Evolutionary conservation across 768 basidiomycete genomes (phyloP), one percentile per base, ranked within the genome.

Genomic region (Dendrothele bispora): DNA sequence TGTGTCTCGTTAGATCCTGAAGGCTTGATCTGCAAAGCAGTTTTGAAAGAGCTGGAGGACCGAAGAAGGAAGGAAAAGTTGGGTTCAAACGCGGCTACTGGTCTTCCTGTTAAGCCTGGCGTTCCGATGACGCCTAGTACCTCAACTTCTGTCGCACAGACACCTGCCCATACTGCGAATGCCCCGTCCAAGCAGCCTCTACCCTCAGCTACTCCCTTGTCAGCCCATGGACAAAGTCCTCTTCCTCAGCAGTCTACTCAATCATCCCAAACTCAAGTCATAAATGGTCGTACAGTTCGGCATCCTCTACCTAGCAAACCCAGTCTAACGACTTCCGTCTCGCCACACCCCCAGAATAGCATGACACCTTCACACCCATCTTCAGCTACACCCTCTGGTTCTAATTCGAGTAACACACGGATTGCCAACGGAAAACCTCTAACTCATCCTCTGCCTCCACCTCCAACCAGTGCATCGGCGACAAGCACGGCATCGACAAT

Each of bases 1-100:
- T 74, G 75, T 25, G 89, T 88, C 5, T 86, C 89, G 11, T 73
- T 93, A 42, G 95, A 98, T 62, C 83, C 82, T 0, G 86, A 92
- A 50, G 84, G 86, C 4, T 62, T 70, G 51, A 75, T 78, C 53
- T 61, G 86, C 52, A 79, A 77, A 48, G 83, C 82, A 7, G 81
- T 88, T 18, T 65, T 87, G 62, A 80, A 78, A 56, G 86, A 84
- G 64, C 59, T 84, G 53, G 82, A 87, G 66, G 74, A 74, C 63
- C 59, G 71, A 60, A 77, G 70, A 63, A 73, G 75, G 53, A 71
- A 66, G 62, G 79, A 76, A 59, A 70, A 75, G 54, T 74, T 69
- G 63, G 62, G 60, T 55, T 56, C 55, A 56, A 62, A 57, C 53
- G 64, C 66, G 40, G 61, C n/a, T n/a, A n/a, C n/a, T n/a, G n/a